These are phyloP conservation scores for Syncephalis fuscata DNA, from an alignment of 371 early-diverging fungal species.

Conservation along the genomic window DNA sequence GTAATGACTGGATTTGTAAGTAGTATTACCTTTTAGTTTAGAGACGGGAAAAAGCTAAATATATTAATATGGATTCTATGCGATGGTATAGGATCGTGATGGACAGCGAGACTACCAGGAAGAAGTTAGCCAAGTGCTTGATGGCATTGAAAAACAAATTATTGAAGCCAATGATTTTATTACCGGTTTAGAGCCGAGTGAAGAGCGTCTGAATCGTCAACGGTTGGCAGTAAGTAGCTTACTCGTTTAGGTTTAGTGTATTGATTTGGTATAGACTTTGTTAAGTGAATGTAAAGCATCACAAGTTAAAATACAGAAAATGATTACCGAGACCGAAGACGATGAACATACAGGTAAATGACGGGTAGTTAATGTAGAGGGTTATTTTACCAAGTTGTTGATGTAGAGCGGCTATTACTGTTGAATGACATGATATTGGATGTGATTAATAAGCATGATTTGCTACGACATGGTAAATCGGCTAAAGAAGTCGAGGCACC, in stretches of 20 bases:
- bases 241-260: constrained; percentile 5
- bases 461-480: constrained; percentile 41
- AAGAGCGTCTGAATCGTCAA: constrained; percentile 32
- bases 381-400: neutral
- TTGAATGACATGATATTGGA: constrained; percentile 69
- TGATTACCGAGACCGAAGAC: constrained; percentile 44
- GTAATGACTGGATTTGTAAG: constrained; percentile 86
- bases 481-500: constrained; percentile 11
- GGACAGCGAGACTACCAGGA: constrained; percentile 66
- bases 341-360: constrained; percentile 47
- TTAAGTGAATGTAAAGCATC: constrained; percentile 28
- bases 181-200: constrained; percentile 41
- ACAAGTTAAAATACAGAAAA: constrained; percentile 51
- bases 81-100: constrained; percentile 37
- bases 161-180: constrained; percentile 65
- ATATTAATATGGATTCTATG: neutral
- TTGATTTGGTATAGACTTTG: constrained; percentile 15
- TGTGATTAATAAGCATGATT: constrained; percentile 57
- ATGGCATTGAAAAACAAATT: constrained; percentile 61
- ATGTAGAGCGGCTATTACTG: constrained; percentile 41
- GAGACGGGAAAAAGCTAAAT: too few species aligned
- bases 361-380: too few species aligned
- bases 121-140: constrained; percentile 62
- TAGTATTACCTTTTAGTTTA: neutral
- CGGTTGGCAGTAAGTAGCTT: constrained; percentile 28